Conservation (phyloP, 2,329 filamentous ascomycete species). For the Ustulina deusta region DNA sequence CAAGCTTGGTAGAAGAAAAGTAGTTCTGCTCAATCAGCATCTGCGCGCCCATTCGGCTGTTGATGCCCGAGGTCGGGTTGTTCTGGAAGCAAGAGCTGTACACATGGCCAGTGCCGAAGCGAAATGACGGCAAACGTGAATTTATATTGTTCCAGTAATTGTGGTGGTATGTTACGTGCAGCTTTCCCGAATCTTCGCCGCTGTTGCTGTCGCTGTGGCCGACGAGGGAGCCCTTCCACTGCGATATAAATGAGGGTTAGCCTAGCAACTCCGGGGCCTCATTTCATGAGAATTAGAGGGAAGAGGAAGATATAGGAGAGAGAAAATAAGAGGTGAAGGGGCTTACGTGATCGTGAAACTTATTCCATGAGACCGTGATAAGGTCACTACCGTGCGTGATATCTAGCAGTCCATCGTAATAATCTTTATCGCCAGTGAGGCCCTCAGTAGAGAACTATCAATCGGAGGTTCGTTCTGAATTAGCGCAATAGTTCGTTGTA, state of each 20-base stretch:
- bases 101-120: conserved; percentile 74
- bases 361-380: conserved; percentile 58
- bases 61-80: conserved; percentile 59
- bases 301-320: not conserved
- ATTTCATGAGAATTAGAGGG: not conserved
- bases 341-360: conserved; percentile 57
- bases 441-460: conserved; percentile 47
- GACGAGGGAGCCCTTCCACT: conserved; percentile 68
- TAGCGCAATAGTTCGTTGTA: not conserved
- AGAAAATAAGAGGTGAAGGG: conserved; percentile 11
- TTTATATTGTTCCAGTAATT: conserved; percentile 75
- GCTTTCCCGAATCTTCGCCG: conserved; percentile 69
- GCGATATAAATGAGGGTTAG: not conserved
- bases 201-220: conserved; percentile 71
- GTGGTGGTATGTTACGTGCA: conserved; percentile 74
- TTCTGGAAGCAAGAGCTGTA: conserved; percentile 65
- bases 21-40: conserved; percentile 64
- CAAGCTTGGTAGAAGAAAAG: conserved; percentile 59
- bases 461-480: not conserved
- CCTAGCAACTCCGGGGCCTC: not conserved
- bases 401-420: conserved; percentile 59
- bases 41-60: conserved; percentile 65
- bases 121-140: conserved; percentile 71
- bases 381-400: conserved; percentile 59
- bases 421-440: conserved; percentile 55